These are phyloP conservation scores for Eucalyptus pauciflora DNA, from an alignment of 345 rosid species.

Conservation along the genomic window DNA sequence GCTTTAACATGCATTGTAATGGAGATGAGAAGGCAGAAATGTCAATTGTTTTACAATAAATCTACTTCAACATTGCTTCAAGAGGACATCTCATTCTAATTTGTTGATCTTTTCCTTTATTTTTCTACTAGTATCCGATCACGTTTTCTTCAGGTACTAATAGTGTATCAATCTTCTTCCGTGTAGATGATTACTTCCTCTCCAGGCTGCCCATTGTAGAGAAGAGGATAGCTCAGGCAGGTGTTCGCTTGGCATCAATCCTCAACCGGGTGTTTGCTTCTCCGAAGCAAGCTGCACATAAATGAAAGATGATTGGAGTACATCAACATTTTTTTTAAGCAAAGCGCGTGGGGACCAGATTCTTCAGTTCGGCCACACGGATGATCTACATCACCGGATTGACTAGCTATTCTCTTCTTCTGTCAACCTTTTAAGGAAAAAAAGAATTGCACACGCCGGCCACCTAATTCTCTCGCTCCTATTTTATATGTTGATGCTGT, in stretches of 20 bases:
- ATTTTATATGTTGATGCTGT: neutral
- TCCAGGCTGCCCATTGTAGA: constrained; percentile 76
- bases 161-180: neutral
- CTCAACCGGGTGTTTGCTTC: constrained; percentile 70
- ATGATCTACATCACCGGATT: neutral
- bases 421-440: constrained; percentile 6
- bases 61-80: neutral
- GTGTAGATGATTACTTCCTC: constrained; percentile 62
- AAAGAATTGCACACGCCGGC: neutral
- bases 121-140: neutral
- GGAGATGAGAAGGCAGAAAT: neutral
- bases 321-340: neutral
- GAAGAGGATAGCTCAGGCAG: constrained; percentile 78
- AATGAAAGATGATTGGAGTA: constrained; percentile 9
- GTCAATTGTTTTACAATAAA: neutral
- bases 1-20: neutral
- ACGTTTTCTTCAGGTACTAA: neutral
- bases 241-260: constrained; percentile 71
- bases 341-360: neutral
- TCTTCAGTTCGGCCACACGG: neutral
- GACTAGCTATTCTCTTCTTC: neutral
- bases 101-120: neutral
- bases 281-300: constrained; percentile 15
- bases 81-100: neutral
- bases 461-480: neutral